phyloP scores from a whole-genome alignment of 257 asterid species.

The Solanum dulcamara region DNA sequence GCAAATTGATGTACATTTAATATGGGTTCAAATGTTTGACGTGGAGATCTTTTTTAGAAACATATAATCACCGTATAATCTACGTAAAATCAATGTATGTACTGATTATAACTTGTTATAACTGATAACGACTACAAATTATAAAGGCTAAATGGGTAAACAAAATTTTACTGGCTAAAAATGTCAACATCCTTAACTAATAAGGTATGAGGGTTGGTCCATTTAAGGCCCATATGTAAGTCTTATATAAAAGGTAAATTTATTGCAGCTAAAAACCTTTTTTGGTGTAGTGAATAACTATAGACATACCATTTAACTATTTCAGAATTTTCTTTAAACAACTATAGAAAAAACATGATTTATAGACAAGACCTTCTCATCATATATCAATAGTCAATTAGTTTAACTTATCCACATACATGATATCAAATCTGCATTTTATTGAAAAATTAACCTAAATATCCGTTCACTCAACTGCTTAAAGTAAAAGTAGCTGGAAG shows the following conservation, averaged over 20 bases:
- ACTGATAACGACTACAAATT: neutral
- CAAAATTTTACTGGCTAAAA: neutral
- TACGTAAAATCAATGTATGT: neutral
- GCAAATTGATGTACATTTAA: neutral
- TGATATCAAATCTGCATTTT: neutral
- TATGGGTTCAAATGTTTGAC: neutral
- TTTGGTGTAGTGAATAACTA: neutral
- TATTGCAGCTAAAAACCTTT: too few relatives aligned
- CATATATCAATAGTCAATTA: too few relatives aligned
- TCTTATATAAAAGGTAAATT: neutral
- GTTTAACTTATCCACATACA: neutral
- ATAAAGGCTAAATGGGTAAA: neutral
- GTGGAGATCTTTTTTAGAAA: neutral
- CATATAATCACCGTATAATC: neutral
- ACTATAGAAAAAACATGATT: neutral
- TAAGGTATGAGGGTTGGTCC: neutral
- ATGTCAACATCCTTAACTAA: neutral
- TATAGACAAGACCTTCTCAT: neutral
- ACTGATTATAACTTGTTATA: neutral
- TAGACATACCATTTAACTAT: neutral
- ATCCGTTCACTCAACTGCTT: neutral
- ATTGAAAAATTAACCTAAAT: neutral
- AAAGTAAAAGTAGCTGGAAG: neutral
- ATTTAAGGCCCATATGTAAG: neutral
- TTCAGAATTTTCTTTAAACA: neutral